Percentiles rank a stretch among this genome's conserved stretches.
Evolutionary conservation across 140 eudicot species (phyloP).

Genomic region (Ambrosia hybrid): DNA sequence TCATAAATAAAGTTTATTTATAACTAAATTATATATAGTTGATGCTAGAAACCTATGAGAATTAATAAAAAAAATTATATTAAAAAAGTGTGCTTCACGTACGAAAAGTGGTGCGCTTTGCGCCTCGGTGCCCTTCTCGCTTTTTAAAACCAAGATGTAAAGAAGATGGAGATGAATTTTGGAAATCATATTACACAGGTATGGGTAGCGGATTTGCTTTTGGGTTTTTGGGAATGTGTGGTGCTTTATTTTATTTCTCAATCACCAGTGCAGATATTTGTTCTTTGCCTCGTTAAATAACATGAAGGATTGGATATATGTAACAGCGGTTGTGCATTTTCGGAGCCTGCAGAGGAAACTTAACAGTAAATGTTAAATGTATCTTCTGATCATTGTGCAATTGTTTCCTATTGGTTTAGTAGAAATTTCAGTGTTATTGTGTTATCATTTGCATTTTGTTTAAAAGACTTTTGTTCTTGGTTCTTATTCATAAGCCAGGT

Average conservation of each 20-base stretch:
- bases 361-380: background rate
- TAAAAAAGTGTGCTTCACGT: too few species aligned
- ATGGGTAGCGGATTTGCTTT: slow-evolving; percentile 18
- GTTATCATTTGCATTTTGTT: background rate
- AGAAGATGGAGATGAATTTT: too few species aligned
- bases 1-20: too few species aligned
- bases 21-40: too few species aligned
- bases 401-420: background rate
- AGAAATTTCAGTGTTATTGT: background rate
- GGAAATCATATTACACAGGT: slow-evolving; percentile 15
- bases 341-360: background rate
- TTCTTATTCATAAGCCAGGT: background rate
- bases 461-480: background rate
- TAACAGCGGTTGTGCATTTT: slow-evolving; percentile 3
- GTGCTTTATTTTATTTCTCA: slow-evolving; percentile 15
- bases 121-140: too few species aligned
- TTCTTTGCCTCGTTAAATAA: slow-evolving; percentile 8
- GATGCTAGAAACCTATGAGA: too few species aligned
- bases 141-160: too few species aligned
- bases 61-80: too few species aligned
- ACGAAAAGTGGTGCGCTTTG: too few species aligned
- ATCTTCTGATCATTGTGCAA: background rate
- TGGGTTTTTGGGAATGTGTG: slow-evolving; percentile 19
- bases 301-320: slow-evolving; percentile 15
- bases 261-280: background rate